Conservation (phyloP, 805 yeast species). For the Candida ovalis region DNA sequence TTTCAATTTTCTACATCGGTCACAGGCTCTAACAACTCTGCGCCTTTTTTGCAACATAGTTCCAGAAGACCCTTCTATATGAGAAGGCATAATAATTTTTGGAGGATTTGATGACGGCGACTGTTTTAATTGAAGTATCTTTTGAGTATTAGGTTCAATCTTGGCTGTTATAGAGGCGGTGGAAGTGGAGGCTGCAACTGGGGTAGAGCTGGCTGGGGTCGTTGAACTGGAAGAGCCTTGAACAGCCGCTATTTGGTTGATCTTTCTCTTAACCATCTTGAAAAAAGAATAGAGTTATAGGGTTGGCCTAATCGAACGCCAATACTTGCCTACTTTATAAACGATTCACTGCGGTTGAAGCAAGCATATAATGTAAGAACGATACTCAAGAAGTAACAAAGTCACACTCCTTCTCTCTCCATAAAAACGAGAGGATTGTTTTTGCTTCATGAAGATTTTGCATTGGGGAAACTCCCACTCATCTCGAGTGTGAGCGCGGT, state of each 20-base stretch:
- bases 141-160: not conserved
- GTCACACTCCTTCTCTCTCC: no score
- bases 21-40: constrained; percentile 49
- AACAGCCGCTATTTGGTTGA: not conserved
- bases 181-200: not conserved
- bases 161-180: not conserved
- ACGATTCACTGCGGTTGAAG: not conserved
- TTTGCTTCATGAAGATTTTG: not conserved
- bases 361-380: not conserved
- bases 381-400: no score
- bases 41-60: constrained; percentile 28
- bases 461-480: not conserved
- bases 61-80: constrained; percentile 12
- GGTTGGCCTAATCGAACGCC: not conserved
- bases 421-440: not conserved
- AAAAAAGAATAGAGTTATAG: not conserved
- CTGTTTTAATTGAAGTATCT: constrained; percentile 8
- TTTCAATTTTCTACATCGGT: constrained; percentile 46
- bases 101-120: constrained; percentile 17
- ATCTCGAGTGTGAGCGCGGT: no score
- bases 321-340: not conserved
- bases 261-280: constrained; percentile 1
- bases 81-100: constrained; percentile 26
- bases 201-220: not conserved
- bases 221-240: not conserved